A percentile compares a stretch with the other conserved stretches of the same genome.
These are phyloP conservation scores for Populus hybrid DNA, from an alignment of 441 rosid species.

Conservation along the genomic window DNA sequence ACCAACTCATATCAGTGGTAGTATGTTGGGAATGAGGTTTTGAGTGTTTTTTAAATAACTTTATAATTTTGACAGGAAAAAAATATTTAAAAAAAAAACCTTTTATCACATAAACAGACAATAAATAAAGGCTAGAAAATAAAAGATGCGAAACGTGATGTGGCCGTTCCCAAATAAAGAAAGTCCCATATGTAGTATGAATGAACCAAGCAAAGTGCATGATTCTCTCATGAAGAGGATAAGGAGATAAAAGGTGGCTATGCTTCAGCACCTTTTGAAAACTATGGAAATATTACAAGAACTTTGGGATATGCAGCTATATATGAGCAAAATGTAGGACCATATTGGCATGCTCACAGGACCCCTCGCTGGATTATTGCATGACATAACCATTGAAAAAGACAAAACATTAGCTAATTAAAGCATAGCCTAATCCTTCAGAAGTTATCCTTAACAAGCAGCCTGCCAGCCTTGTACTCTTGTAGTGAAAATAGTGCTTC, in stretches of 20 bases:
- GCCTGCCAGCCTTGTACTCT: not conserved
- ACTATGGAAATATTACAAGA: not conserved
- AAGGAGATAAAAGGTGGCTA: slow-evolving; percentile 41
- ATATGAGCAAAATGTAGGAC: slow-evolving; percentile 8
- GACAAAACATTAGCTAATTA: slow-evolving; percentile 4
- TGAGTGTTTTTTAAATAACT: too few species aligned
- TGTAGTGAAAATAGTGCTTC: too few species aligned
- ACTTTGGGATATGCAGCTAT: slow-evolving; percentile 3
- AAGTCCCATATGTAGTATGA: slow-evolving; percentile 2
- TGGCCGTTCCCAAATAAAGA: not conserved
- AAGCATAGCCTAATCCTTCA: not conserved
- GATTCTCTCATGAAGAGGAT: slow-evolving; percentile 34
- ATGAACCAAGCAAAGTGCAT: slow-evolving; percentile 26
- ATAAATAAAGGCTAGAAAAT: too few species aligned
- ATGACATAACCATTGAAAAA: slow-evolving; percentile 27
- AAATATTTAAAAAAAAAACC: too few species aligned
- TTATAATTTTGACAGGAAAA: too few species aligned
- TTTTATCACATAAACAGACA: too few species aligned
- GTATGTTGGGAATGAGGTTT: too few species aligned
- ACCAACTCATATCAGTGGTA: too few species aligned
- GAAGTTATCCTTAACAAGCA: slow-evolving; percentile 8
- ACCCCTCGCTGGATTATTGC: slow-evolving; percentile 9
- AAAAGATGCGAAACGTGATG: too few species aligned
- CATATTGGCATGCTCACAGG: slow-evolving; percentile 3
- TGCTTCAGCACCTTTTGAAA: slow-evolving; percentile 25